Base-by-base conservation (phyloP, 2,329 filamentous ascomycete genomes). In the Talaromyces sp. region DNA sequence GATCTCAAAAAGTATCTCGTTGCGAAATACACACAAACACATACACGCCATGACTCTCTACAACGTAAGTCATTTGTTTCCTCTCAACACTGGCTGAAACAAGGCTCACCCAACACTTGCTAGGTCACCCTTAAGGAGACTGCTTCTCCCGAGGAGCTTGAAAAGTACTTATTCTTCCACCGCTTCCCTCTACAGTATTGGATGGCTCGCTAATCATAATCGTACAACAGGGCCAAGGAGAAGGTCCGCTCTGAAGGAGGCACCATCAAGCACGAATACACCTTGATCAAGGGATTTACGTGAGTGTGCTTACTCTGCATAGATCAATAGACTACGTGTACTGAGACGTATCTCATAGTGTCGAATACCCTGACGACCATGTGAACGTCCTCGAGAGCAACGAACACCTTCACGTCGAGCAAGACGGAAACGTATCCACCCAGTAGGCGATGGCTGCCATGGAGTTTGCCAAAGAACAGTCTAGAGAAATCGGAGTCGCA, bases 211-310 rank as follows among this genome's bases (percentile, higher is more conserved):
- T 74, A 57, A 73, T 35, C 15, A 41, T 11, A 65, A 59, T 37
- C 33, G 8, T 11, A 39, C 31, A 52, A 57, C 72, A 93, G 90
- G 61, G 90, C 90, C 67, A 96, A 96, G 87, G 81, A 93, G 77
- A 81, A 89, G 66, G 90, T 89, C 71, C 81, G 77, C 67, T 85
- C 89, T 49, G 87, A 94, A 76, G 94, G 94, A 74, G 94, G 93
- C 76, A 87, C 87, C 78, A 95, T 98, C 81, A 87, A 82, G 63
- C 88, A 95, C 72, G 91, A 95, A 77, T 97, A 92, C 84, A 89
- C 81, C 67, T 80, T 97, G 72, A 93, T 97, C 85, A 96, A 94
- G 83, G 93, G 90, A 66, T 97, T 97, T 83, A 89, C 91, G 94
- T 97, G 87, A 71, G 91, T 41, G n/a, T 15, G 7, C 41, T n/a